Evolutionary conservation across 1,284 basidiomycete species (phyloP), one percentile per base, ranked within the genome.

Genomic region (Neonothopanus nambi): DNA sequence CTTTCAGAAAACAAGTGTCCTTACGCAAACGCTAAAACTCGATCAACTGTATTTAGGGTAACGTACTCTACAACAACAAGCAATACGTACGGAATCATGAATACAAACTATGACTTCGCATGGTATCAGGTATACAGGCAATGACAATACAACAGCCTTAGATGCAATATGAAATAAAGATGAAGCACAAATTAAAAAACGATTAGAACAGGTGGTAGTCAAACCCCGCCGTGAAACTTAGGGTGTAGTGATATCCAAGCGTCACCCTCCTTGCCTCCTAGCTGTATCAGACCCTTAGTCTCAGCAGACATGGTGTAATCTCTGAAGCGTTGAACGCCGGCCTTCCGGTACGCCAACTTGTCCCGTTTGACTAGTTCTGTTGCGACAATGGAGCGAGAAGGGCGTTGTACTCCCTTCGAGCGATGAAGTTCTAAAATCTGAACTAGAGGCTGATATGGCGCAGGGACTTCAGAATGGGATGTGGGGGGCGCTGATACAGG

Each of bases 211-310:
- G n/a, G n/a, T n/a, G n/a, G n/a, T n/a, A 40, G 15, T 24, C n/a
- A 17, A 51, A 50, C 28, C 30, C 45, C 20, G 21, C 57, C 56
- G 45, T 59, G 52, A 69, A 69, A 74, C 41, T 67, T 59, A 30
- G 70, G 65, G 20, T 66, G 67, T 38, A 84, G 61, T 1, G 68
- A 61, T 43, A 85, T 78, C 81, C 82, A 84, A 12, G 73, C 70
- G 3, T 64, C 60, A 0, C 65, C 70, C 1, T 66, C 64, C 26
- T 13, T 57, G 3, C 78, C 79, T 13, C 82, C 80, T 5, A 81
- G 66, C n/a, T 68, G 66, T 23, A 85, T 63, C 13, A 85, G 61
- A 2, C 74, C 76, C 6, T 62, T 65, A 46, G 72, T 61, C 59
- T 76, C 70, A 12, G 83, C 83, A 23, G 78, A 55, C 12, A 63